Evolutionary conservation across 1,284 basidiomycete genomes (phyloP).

Genomic region (Tremellales sp.): DNA sequence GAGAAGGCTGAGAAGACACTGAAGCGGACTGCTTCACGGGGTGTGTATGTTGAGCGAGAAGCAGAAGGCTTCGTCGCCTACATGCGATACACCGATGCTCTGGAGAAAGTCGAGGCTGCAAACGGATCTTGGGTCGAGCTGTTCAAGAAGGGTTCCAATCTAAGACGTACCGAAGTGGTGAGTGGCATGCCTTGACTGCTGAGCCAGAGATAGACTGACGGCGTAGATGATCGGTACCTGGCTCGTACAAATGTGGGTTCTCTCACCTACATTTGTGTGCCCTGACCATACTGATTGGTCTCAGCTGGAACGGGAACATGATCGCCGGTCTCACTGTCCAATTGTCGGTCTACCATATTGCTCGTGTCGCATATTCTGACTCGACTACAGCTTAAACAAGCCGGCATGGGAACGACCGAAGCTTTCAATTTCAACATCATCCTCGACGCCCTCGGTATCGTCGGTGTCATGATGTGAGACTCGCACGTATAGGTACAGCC

Average conservation of each 20-base stretch:
- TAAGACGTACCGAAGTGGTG: slow-evolving; percentile 23
- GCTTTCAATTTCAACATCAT: slow-evolving; percentile 41
- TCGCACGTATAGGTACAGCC: slow-evolving; percentile 5
- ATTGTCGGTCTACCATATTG: neutral
- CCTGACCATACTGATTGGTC: no score
- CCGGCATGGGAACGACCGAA: slow-evolving; percentile 30
- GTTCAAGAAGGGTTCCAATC: slow-evolving; percentile 15
- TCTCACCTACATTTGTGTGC: no score
- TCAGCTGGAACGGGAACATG: slow-evolving; percentile 21
- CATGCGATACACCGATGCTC: slow-evolving; percentile 5
- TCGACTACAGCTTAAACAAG: slow-evolving; percentile 21
- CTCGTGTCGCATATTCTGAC: slow-evolving; percentile 7
- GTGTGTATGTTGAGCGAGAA: slow-evolving; percentile 19
- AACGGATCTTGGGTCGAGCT: slow-evolving; percentile 20
- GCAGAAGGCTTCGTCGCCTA: slow-evolving; percentile 24
- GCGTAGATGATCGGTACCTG: slow-evolving; percentile 35
- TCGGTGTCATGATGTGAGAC: slow-evolving; percentile 7
- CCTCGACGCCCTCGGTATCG: slow-evolving; percentile 35
- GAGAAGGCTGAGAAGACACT: slow-evolving; percentile 33
- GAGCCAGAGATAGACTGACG: neutral
- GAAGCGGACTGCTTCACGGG: slow-evolving; percentile 15
- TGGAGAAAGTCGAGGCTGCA: slow-evolving; percentile 8
- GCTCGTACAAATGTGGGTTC: slow-evolving; percentile 34
- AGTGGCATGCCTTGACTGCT: neutral
- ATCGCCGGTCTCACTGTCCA: slow-evolving; percentile 16